Evolutionary conservation across 768 basidiomycete species (phyloP), one percentile per base, ranked within the genome.

Genomic region (Trametes punicea): DNA sequence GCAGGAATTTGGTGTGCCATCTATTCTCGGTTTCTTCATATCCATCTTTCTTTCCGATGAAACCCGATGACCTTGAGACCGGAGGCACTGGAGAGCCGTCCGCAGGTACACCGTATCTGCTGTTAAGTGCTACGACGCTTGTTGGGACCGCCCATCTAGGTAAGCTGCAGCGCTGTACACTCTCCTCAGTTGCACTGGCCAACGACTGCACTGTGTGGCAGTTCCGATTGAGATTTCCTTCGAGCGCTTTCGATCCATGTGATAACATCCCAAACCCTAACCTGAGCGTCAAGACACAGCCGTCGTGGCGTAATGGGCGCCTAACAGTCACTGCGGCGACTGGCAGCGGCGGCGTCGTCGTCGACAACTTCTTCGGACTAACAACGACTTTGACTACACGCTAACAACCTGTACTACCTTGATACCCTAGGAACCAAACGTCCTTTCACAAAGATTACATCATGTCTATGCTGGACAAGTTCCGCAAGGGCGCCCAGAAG

Each of bases 401-500:
- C 29, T 30, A 11, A 15, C 46, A 27, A 33, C 46, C 34, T 15
- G 36, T 39, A 8, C 21, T 31, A 46, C 42, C 42, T 26, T 6
- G 42, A 54, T 54, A 54, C 52, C 52, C 15, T 11, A 29, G 26
- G 23, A 27, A 34, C 20, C 15, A 15, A 11, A 44, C 41, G 11
- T n/a, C 25, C 16, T 11, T 23, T 36, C 34, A 18, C 26, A 39
- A 11, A 23, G 6, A 13, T 8, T 27, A 36, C 46, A 55, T 53
- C 30, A 80, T 81, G 79, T 77, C 78, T n/a, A 72, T 91, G 72
- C 73, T 94, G 48, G 87, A 90, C 68, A 93, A 91, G 72, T 88
- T 93, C 75, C 81, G 75, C 59, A 78, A 78, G 55, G 88, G 89
- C 6, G 92, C 92, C 0, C 81, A 85, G 71, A 90, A 91, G 69